Evolutionary conservation across 2,329 filamentous ascomycete genomes (phyloP).

Genomic region (Alternaria viburni): DNA sequence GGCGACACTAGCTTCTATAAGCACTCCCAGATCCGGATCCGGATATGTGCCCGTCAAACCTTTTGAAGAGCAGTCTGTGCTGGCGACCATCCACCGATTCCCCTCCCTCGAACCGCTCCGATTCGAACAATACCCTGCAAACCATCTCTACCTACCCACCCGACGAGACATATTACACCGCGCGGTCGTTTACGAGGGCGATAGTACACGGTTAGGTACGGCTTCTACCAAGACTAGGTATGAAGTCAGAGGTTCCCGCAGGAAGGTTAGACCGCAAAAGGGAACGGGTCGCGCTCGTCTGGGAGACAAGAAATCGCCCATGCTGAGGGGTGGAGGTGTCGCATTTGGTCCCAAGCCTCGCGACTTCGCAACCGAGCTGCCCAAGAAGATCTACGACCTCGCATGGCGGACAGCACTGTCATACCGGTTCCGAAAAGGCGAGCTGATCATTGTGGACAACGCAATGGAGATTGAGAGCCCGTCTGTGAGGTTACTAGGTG

Average conservation of each 20-base stretch:
- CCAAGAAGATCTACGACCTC: conserved; percentile 90
- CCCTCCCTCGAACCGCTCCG: conserved; percentile 83
- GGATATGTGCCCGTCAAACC: conserved; percentile 43
- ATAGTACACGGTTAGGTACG: conserved; percentile 79
- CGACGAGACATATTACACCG: conserved; percentile 91
- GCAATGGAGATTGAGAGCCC: conserved; percentile 73
- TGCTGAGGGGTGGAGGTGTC: conserved; percentile 85
- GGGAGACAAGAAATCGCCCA: conserved; percentile 81
- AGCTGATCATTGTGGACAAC: conserved; percentile 84
- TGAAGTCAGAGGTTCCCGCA: conserved; percentile 82
- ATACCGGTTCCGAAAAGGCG: conserved; percentile 85
- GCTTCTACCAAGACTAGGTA: conserved; percentile 64
- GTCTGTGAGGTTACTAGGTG: conserved; percentile 65
- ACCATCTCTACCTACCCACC: conserved; percentile 85
- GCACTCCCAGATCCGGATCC: conserved; percentile 47
- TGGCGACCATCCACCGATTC: conserved; percentile 88
- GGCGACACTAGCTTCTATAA: conserved; percentile 58
- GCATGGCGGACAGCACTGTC: conserved; percentile 94
- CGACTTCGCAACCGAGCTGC: conserved; percentile 85
- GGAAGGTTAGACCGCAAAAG: conserved; percentile 87
- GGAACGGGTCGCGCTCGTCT: conserved; percentile 80
- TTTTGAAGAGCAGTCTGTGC: conserved; percentile 61
- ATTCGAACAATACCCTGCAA: conserved; percentile 78
- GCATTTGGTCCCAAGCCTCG: conserved; percentile 88
- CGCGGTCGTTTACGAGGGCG: conserved; percentile 90